Percentiles rank a stretch among this genome's conserved stretches.
Evolutionary conservation across 2,329 filamentous ascomycete genomes (phyloP).

Genomic region (Stagonosporopsis rhizophila): DNA sequence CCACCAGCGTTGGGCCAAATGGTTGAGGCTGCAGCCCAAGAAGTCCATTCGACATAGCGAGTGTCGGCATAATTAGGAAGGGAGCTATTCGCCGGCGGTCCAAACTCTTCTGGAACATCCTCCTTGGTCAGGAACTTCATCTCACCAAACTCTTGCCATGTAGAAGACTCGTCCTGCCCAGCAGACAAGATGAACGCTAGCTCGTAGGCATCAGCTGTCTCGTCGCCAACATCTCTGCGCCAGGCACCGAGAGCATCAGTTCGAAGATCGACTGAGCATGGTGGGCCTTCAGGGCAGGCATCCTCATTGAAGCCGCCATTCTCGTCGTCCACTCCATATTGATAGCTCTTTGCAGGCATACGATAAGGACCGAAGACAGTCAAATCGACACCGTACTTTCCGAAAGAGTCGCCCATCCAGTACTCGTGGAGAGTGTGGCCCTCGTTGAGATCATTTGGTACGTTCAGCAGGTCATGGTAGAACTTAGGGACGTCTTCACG

Average conservation of each 20-base stretch:
- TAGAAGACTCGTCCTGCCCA: slow-evolving; percentile 63
- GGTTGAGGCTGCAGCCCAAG: slow-evolving; percentile 59
- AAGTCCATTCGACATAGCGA: slow-evolving; percentile 62
- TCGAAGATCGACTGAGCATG: slow-evolving; percentile 58
- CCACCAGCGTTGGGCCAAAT: slow-evolving; percentile 63
- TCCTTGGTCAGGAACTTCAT: slow-evolving; percentile 60
- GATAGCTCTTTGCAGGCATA: slow-evolving; percentile 57
- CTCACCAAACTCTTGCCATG: slow-evolving; percentile 65
- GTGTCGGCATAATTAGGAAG: slow-evolving; percentile 58
- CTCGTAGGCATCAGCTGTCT: slow-evolving; percentile 57
- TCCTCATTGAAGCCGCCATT: slow-evolving; percentile 55
- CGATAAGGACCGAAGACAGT: slow-evolving; percentile 61
- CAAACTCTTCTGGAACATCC: slow-evolving; percentile 59
- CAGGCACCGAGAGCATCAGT: slow-evolving; percentile 59
- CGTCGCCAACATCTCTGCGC: slow-evolving; percentile 60
- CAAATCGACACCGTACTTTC: slow-evolving; percentile 61
- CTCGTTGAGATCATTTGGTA: slow-evolving; percentile 58
- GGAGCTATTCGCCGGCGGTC: slow-evolving; percentile 55
- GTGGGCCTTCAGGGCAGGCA: slow-evolving; percentile 54
- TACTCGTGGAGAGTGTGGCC: slow-evolving; percentile 64
- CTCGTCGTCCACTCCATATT: slow-evolving; percentile 59
- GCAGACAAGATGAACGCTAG: slow-evolving; percentile 63
- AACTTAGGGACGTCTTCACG: slow-evolving; percentile 59
- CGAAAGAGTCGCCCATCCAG: slow-evolving; percentile 64
- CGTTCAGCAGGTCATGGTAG: slow-evolving; percentile 61